Base-by-base conservation (phyloP, 495 filamentous ascomycete species). In the Hapsidospora chrysogenum region DNA sequence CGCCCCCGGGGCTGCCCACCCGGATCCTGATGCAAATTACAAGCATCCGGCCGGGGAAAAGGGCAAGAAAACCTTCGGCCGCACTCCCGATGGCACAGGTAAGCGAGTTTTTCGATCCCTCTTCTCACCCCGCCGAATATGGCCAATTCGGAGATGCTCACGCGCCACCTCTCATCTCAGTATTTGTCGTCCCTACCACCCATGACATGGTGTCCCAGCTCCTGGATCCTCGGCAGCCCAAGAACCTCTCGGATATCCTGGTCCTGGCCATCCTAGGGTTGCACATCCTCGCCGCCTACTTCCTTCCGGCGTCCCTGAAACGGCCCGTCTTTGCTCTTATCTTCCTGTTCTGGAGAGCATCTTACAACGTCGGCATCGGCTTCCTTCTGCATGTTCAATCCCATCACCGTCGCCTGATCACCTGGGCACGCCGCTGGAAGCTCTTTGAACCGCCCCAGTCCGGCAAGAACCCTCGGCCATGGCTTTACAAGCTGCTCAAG, bases 161-260 rank as follows among this genome's bases (percentile, higher is more conserved):
- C 29, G 14, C 28, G 17, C 10, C 27, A 29, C 17, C n/a, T 22
- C 29, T 9, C 19, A 15, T n/a, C 0, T n/a, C 44, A 97, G 89
- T 89, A 35, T 97, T 97, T 56, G 80, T 83, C 22, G 89, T 97
- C 15, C 92, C 89, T 30, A 78, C 84, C 42, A 97, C 89, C 29
- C 84, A 94, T 65, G 89, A 97, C 57, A 96, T 96, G 87, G 89
- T 97, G 47, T 92, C 89, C 35, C 89, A 94, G 54, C 70, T 97
- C 14, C 70, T 97, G 41, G 92, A 87, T 37, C 89, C 89, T n/a
- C 80, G 75, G 32, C 74, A 94, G 53, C 85, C 89, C 3, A 97
- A 97, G 62, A 96, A 96, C 47, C 43, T 92, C 27, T 85, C 84
- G 40, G 89, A 97, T 50, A 48, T 74, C 22, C 43, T 79, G 16